A percentile compares a stretch with the other conserved stretches of the same genome.
These are phyloP conservation scores for Alloteropsis semialata DNA, from an alignment of 176 grass and related monocot genomes.

Conservation along the genomic window DNA sequence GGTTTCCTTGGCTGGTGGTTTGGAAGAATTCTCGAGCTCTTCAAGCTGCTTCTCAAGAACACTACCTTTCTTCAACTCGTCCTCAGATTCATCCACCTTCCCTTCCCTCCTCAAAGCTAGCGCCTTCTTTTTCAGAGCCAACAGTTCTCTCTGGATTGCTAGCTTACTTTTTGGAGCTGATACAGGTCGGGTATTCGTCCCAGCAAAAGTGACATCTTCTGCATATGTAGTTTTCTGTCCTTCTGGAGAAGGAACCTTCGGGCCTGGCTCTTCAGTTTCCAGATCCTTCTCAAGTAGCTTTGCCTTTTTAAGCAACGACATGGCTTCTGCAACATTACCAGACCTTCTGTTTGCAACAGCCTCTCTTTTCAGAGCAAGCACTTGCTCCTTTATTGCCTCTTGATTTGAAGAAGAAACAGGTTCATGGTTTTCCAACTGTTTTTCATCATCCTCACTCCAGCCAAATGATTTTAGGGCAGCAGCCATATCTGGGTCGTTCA, in stretches of 20 bases:
- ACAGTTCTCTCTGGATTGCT: constrained; percentile 78
- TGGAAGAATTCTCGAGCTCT: constrained; percentile 69
- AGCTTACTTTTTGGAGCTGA: constrained; percentile 70
- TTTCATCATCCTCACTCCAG: constrained; percentile 74
- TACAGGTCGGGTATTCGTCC: constrained; percentile 16
- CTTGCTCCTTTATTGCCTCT: constrained; percentile 50
- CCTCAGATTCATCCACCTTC: constrained; percentile 72
- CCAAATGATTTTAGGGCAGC: constrained; percentile 86
- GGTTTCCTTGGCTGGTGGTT: constrained; percentile 33
- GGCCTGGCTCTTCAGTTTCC: constrained; percentile 42
- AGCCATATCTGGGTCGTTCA: constrained; percentile 79
- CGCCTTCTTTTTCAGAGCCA: constrained; percentile 90
- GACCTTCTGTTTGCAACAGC: constrained; percentile 69
- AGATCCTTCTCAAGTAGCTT: constrained; percentile 80
- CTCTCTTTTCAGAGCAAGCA: constrained; percentile 83
- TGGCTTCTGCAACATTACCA: constrained; percentile 73
- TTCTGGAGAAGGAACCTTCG: constrained; percentile 31
- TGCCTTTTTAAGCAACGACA: constrained; percentile 83
- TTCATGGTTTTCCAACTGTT: constrained; percentile 29
- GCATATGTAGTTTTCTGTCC: constrained; percentile 18
- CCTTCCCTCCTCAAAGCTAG: constrained; percentile 90
- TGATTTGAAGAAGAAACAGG: constrained; percentile 35
- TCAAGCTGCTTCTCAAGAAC: constrained; percentile 87
- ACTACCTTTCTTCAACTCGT: constrained; percentile 75
- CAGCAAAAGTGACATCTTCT: constrained; percentile 31